Base-by-base conservation (phyloP, 306 rosid genomes). In the Comarum palustre region DNA sequence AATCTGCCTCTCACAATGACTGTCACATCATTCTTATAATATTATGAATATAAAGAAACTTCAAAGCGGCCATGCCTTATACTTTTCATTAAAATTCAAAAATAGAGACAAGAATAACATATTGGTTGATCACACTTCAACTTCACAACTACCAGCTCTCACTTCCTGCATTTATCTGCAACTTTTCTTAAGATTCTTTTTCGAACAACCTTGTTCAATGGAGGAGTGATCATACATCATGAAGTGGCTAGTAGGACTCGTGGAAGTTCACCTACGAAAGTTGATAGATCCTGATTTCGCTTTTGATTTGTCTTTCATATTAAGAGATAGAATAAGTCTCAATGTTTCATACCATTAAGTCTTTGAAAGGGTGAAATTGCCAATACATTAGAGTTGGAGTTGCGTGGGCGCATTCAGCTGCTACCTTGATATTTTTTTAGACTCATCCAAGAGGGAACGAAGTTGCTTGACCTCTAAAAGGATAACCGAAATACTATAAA, bases 71-170 rank as follows among this genome's bases (percentile, higher is more conserved):
- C 19, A 11, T 20, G 15, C 22, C 13, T 11, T 3, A 24, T 22
- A 10, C 64, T 5, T 27, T 58, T 27, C 38, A 4, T 58, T 12
- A 13, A 29, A 12, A 58, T 27, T 25, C 38, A 58, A 58, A 58
- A 69, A 32, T 14, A 69, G 20, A 69, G 20, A 50, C 48, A 69
- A 13, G 17, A 50, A 50, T 24, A 8, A 38, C 65, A 24, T 36
- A 54, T 54, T 38, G 51, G 46, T 71, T 38, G 42, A 38, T 58
- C 60, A 25, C 24, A 12, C 14, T 52, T 39, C 75, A 71, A 71
- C 52, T 52, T 24, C 72, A 36, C 19, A 74, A 24, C 16, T 10
- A n/a, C 60, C 36, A 15, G 11, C 51, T 20, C 5, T 34, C 41
- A 15, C 25, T 24, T 25, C 39, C 60, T 62, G 51, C 50, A 63